phyloP scores from a whole-genome alignment of 208 protist genomes.

The Wallacemonas sp. region DNA sequence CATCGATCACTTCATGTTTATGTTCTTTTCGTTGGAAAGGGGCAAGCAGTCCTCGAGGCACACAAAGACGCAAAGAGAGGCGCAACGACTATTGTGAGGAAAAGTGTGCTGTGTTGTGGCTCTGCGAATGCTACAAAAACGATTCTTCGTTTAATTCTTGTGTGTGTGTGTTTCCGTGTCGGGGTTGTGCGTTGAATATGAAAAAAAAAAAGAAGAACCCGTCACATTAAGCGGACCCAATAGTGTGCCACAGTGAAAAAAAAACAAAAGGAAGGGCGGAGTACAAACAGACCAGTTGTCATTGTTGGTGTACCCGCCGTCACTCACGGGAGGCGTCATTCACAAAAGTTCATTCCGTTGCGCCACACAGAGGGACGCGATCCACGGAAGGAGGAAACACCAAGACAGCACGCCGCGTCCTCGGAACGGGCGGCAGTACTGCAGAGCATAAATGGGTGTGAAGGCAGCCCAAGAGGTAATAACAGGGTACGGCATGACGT shows the following conservation, averaged over 20 bases:
- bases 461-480: conserved; percentile 74
- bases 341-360: conserved; percentile 53
- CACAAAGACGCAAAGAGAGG: too few relatives aligned
- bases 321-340: too few relatives aligned
- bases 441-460: conserved; percentile 43
- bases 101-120: too few relatives aligned
- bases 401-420: conserved; percentile 21
- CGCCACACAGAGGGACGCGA: conserved; percentile 41
- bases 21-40: too few relatives aligned
- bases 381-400: conserved; percentile 57
- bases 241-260: conserved; percentile 3
- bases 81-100: too few relatives aligned
- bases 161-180: background rate
- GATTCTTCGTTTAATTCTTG: background rate
- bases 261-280: background rate
- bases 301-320: too few relatives aligned
- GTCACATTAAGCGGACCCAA: too few relatives aligned
- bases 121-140: too few relatives aligned
- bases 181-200: background rate
- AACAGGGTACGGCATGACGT: conserved; percentile 71
- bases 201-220: too few relatives aligned
- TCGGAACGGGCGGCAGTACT: conserved; percentile 39
- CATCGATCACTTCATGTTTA: too few relatives aligned
- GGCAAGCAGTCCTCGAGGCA: too few relatives aligned
- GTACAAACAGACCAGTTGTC: background rate